Percentiles rank a stretch among this genome's conserved stretches.
These are phyloP conservation scores for Coniochaeta hoffmannii DNA, from an alignment of 2,329 filamentous ascomycete species.

Conservation along the genomic window DNA sequence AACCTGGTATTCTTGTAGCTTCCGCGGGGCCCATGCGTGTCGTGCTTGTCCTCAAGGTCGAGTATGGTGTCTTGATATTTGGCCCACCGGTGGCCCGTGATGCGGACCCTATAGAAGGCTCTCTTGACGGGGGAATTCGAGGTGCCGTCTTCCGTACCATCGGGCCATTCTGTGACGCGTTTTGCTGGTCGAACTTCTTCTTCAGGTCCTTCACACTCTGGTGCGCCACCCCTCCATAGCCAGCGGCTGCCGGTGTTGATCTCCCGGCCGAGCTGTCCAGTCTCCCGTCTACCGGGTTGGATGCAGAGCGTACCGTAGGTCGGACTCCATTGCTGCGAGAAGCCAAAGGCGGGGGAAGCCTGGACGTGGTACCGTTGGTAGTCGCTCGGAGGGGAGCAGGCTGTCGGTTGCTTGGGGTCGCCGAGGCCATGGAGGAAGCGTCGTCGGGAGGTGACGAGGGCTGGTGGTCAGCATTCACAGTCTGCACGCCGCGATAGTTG, in stretches of 20 bases:
- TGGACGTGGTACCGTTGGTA: conserved; percentile 41
- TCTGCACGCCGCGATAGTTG: conserved; percentile 33
- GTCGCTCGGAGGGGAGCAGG: conserved; percentile 38
- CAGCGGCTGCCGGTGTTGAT: conserved; percentile 25
- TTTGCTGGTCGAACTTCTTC: conserved; percentile 65
- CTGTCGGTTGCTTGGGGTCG: conserved; percentile 31
- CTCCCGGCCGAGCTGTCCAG: conserved; percentile 20
- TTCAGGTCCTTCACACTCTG: conserved; percentile 76
- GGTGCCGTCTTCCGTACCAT: conserved; percentile 27
- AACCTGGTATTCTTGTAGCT: conserved; percentile 18
- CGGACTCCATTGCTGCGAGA: conserved; percentile 29
- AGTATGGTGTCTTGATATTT: conserved; percentile 31
- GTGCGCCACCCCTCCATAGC: conserved; percentile 27
- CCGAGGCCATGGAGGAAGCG: conserved; percentile 30
- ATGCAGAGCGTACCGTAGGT: conserved; percentile 43
- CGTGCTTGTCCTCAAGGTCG: conserved; percentile 29
- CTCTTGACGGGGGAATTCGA: conserved; percentile 24
- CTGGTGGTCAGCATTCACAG: conserved; percentile 14
- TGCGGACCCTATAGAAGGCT: conserved; percentile 20
- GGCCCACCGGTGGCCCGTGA: conserved; percentile 22
- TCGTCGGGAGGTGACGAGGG: conserved; percentile 2
- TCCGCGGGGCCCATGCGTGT: conserved; percentile 23
- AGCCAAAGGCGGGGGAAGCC: conserved; percentile 25
- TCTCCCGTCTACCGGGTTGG: conserved; percentile 45
- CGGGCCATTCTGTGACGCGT: conserved; percentile 19